A percentile compares a stretch with the other conserved stretches of the same genome.
phyloP scores from a whole-genome alignment of 352 stramenopile genomes.

The Phytophthora meadii region DNA sequence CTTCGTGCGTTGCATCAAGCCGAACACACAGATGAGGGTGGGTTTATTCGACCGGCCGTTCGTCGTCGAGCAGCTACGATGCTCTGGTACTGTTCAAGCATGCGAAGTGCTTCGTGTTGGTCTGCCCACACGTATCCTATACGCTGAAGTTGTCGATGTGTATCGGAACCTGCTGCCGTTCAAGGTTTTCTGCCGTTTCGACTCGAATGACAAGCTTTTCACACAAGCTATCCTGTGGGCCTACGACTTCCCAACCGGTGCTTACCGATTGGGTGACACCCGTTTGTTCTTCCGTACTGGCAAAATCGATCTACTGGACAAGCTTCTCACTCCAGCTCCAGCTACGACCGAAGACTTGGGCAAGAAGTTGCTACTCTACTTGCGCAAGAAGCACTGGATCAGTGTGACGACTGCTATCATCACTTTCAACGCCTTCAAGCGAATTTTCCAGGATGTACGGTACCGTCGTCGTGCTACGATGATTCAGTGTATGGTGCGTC shows the following conservation, averaged over 20 bases:
- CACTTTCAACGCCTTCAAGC: slow-evolving; percentile 75
- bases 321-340: slow-evolving; percentile 64
- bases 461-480: slow-evolving; percentile 73
- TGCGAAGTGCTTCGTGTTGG: slow-evolving; percentile 86
- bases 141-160: slow-evolving; percentile 85
- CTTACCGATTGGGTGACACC: slow-evolving; percentile 83
- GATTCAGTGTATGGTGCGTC: slow-evolving; percentile 84
- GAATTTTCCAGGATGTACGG: slow-evolving; percentile 74
- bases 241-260: slow-evolving; percentile 77
- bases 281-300: slow-evolving; percentile 88
- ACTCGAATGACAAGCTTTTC: slow-evolving; percentile 88
- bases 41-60: slow-evolving; percentile 82
- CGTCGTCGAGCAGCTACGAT: slow-evolving; percentile 78
- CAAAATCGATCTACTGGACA: slow-evolving; percentile 87
- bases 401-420: slow-evolving; percentile 69
- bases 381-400: slow-evolving; percentile 86
- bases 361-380: slow-evolving; percentile 61
- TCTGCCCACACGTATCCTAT: slow-evolving; percentile 85
- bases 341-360: slow-evolving; percentile 36
- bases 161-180: slow-evolving; percentile 75
- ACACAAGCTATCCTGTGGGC: slow-evolving; percentile 84
- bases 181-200: slow-evolving; percentile 74
- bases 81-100: slow-evolving; percentile 77
- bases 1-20: slow-evolving; percentile 97
- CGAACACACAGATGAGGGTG: slow-evolving; percentile 94